Conservation (phyloP, 179 eudicot species). For the Nepenthes alata region DNA sequence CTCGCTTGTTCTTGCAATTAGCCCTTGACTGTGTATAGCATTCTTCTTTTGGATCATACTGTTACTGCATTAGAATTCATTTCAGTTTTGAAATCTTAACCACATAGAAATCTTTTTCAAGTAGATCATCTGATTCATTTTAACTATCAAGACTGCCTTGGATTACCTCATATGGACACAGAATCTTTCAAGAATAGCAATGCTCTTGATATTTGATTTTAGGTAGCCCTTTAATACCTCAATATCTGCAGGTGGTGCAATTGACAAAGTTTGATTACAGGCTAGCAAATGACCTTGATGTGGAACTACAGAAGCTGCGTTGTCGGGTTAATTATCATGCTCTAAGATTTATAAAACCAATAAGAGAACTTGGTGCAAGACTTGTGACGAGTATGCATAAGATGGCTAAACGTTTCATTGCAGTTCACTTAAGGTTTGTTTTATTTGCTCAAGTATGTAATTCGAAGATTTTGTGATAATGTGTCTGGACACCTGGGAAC, state of each 20-base stretch:
- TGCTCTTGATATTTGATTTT: background rate
- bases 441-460: background rate
- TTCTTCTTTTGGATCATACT: background rate
- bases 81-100: background rate
- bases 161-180: background rate
- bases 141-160: background rate
- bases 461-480: background rate
- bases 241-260: constrained; percentile 71
- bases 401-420: constrained; percentile 70
- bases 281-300: constrained; percentile 74
- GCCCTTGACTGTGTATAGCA: background rate
- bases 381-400: constrained; percentile 60
- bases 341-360: constrained; percentile 69
- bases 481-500: background rate
- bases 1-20: constrained; percentile 2
- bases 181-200: no score
- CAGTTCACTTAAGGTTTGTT: constrained; percentile 86
- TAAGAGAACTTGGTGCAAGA: constrained; percentile 59
- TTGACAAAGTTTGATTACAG: constrained; percentile 93
- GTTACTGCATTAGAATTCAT: background rate
- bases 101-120: background rate
- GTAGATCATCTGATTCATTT: background rate
- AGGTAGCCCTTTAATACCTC: background rate
- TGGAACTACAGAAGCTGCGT: constrained; percentile 82
- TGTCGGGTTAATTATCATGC: constrained; percentile 93